These are phyloP conservation scores for Syzygium aqueum DNA, from an alignment of 345 rosid genomes.

Conservation along the genomic window DNA sequence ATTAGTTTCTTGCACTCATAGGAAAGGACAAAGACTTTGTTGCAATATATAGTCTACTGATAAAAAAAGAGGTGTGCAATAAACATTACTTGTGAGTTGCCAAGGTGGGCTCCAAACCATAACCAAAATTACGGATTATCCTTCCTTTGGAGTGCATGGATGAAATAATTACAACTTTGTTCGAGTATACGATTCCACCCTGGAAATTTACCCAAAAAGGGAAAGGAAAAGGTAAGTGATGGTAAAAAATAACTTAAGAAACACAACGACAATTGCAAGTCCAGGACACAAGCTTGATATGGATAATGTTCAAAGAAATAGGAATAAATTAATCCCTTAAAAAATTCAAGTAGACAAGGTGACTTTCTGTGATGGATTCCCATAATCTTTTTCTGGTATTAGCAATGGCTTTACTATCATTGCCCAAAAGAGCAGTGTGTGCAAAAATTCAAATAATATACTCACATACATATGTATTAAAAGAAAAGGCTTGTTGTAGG, in stretches of 20 bases:
- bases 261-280: neutral
- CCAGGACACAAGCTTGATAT: neutral
- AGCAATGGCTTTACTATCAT: neutral
- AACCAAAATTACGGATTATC: slow-evolving; percentile 28
- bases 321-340: neutral
- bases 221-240: neutral
- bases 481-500: neutral
- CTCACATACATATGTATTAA: neutral
- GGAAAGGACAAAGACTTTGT: neutral
- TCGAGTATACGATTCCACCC: slow-evolving; percentile 84
- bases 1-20: neutral
- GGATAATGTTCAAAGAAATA: neutral
- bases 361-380: neutral
- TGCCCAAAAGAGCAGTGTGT: neutral
- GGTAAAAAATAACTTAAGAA: neutral
- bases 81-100: slow-evolving; percentile 35
- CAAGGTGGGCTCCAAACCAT: slow-evolving; percentile 56
- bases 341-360: neutral
- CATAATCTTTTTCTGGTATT: neutral
- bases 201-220: slow-evolving; percentile 16
- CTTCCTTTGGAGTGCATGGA: slow-evolving; percentile 42
- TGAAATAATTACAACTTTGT: slow-evolving; percentile 54
- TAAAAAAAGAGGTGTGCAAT: neutral
- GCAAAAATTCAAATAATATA: neutral
- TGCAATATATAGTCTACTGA: neutral